Evolutionary conservation across 345 rosid species (phyloP).

Genomic region (Salix purpurea): DNA sequence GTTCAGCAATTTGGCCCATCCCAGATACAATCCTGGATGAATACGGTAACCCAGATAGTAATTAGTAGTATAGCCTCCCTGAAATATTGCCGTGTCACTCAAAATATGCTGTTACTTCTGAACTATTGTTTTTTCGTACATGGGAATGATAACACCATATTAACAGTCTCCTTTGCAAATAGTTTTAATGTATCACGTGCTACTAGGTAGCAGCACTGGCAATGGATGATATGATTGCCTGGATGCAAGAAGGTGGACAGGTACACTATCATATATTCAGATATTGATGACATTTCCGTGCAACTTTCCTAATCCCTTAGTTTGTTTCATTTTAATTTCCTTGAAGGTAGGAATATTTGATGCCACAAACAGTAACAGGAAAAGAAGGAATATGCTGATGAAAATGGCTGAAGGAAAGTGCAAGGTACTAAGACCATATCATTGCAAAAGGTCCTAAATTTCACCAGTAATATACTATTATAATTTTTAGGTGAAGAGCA

Average conservation of each 20-base stretch:
- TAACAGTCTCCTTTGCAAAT: slow-evolving; percentile 61
- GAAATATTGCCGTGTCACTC: background rate
- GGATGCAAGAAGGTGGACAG: slow-evolving; percentile 99
- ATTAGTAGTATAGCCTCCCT: background rate
- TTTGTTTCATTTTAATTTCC: slow-evolving; percentile 20
- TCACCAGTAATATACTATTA: background rate
- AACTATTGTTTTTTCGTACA: slow-evolving; percentile 24
- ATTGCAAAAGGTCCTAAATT: background rate
- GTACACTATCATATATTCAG: slow-evolving; percentile 40
- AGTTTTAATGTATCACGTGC: slow-evolving; percentile 76
- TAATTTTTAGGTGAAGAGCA: slow-evolving; percentile 11
- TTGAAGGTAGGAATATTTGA: slow-evolving; percentile 96
- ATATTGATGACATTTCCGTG: background rate
- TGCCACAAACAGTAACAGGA: slow-evolving; percentile 88
- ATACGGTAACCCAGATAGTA: background rate
- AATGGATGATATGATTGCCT: slow-evolving; percentile 66
- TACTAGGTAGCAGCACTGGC: slow-evolving; percentile 99
- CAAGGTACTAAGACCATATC: slow-evolving; percentile 54
- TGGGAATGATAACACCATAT: slow-evolving; percentile 36
- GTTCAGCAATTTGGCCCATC: background rate
- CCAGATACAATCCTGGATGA: background rate
- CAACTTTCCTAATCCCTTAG: slow-evolving; percentile 17
- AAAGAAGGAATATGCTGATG: slow-evolving; percentile 93
- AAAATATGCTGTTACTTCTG: slow-evolving; percentile 1
- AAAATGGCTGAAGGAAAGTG: slow-evolving; percentile 99